Base-by-base conservation (phyloP, 2,329 filamentous ascomycete species). In the Chaetomium sp. region DNA sequence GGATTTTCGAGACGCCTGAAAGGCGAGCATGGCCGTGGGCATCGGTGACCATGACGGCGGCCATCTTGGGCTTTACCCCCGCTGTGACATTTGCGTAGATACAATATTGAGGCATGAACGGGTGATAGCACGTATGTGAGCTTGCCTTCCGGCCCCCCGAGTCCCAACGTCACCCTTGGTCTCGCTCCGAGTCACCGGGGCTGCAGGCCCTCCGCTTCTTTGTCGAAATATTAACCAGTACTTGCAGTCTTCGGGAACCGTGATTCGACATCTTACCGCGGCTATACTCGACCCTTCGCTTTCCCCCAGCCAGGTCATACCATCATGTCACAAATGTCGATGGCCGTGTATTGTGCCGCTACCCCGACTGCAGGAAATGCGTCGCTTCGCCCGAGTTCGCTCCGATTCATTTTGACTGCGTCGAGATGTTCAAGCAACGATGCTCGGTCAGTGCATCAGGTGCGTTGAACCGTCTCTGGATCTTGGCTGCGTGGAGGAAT, bases 161-260 rank as follows among this genome's bases (percentile, higher is more conserved):
- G n/a, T n/a, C n/a, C n/a, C n/a, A n/a, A n/a, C n/a, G n/a, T n/a
- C n/a, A n/a, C n/a, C n/a, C n/a, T n/a, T n/a, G n/a, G n/a, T n/a
- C n/a, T n/a, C n/a, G n/a, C n/a, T n/a, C n/a, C n/a, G n/a, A n/a
- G n/a, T n/a, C n/a, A n/a, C n/a, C n/a, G n/a, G n/a, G n/a, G n/a
- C n/a, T n/a, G n/a, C n/a, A n/a, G n/a, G n/a, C n/a, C n/a, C n/a
- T n/a, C n/a, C n/a, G n/a, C n/a, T n/a, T n/a, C n/a, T n/a, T n/a
- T n/a, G n/a, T n/a, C n/a, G n/a, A n/a, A n/a, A n/a, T n/a, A n/a
- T n/a, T n/a, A n/a, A n/a, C n/a, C n/a, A n/a, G n/a, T n/a, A n/a
- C n/a, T n/a, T n/a, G n/a, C n/a, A 62, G 60, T 62, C 42, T 42
- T 42, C n/a, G 60, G 60, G 19, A 53, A 51, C 45, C 6, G 9